Evolutionary conservation across 768 basidiomycete genomes (phyloP), one percentile per base, ranked within the genome.

Genomic region (Russula lepida): DNA sequence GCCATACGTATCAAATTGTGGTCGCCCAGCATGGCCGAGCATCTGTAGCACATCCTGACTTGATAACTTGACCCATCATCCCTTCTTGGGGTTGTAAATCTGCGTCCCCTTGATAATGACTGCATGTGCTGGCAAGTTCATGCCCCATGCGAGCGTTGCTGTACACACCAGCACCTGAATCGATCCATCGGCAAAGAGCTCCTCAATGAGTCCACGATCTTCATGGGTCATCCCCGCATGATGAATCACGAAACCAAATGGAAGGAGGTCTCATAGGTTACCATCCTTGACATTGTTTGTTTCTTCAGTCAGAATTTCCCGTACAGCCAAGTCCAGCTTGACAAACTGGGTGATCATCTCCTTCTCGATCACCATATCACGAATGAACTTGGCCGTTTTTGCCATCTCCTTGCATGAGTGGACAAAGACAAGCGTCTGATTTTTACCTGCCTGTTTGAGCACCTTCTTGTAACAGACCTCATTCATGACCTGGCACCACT

Each of bases 91-190:
- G 72, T 97, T 98, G 75, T 98, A 99, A 63, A 98, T 95, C 75
- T 98, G 95, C 0, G 97, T 98, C n/a, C 97, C 97, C 72, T 98
- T 99, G 79, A 99, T 98, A 76, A 98, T 93, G 74, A 98, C 95
- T 8, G 92, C 89, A 66, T 98, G 97, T 1, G 95, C 95, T 3
- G 97, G 97, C 0, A 98, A 77, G 71, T 99, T 99, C 74, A 99
- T 95, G 77, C 95, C 97, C 97, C 97, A 99, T 0, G 97, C 97
- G 39, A 99, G 85, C 2, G 95, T 98, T 5, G 97, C 97, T 0
- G 97, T 99, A 71, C 92, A 97, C 47, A 97, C 92, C 27, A 99
- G 79, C 0, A 98, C 95, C 70, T 95, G 94, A 32, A 99, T 79
- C 25, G 90, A 85, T 0, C 94, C 92, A 53, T 95, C 92, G 11